Base-by-base conservation (phyloP, 345 rosid species). In the Abelmoschus esculentus region DNA sequence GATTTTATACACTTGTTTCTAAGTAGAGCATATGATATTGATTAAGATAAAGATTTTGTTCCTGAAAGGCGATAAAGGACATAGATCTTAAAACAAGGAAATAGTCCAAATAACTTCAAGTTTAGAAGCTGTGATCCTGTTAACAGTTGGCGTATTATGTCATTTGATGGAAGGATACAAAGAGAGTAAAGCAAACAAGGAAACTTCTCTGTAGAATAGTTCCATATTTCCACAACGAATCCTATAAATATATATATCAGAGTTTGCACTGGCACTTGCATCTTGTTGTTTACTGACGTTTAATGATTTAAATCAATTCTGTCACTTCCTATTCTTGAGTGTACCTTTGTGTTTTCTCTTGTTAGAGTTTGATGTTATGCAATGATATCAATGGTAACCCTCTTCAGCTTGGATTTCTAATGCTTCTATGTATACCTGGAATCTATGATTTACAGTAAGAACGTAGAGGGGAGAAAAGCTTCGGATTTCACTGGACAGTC, bases 401-500 rank as follows among this genome's bases (percentile, higher is more conserved):
- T 14, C 32, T 47, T 47, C 7, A 32, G 53, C 18, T 47, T 32
- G 26, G 10, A 5, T 42, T 70, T 69, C 53, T 19, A 18, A 19
- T 63, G 7, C 52, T 74, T 71, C 55, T 2, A 55, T 12, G 34
- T 67, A 36, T n/a, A 13, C n/a, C 49, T 65, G 66, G 42, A 34
- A 61, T 67, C 36, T 69, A 50, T 6, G 36, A 61, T 74, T 13
- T 80, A 55, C 78, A 85, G 93, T 73, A 84, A 73, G 61, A 88
- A 80, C 54, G 50, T 70, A 66, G 88, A 86, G 12, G 79, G 83
- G 57, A 76, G 67, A 75, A 87, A 74, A 66, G 67, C 72, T 66
- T 75, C 82, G 9, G 90, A 84, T 32, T 74, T 77, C 34, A 79
- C 78, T 72, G 76, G 87, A 4, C 82, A 82, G 50, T 74, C 86